Evolutionary conservation across 805 yeast genomes (phyloP).

Genomic region (Metschnikowia gruessii): DNA sequence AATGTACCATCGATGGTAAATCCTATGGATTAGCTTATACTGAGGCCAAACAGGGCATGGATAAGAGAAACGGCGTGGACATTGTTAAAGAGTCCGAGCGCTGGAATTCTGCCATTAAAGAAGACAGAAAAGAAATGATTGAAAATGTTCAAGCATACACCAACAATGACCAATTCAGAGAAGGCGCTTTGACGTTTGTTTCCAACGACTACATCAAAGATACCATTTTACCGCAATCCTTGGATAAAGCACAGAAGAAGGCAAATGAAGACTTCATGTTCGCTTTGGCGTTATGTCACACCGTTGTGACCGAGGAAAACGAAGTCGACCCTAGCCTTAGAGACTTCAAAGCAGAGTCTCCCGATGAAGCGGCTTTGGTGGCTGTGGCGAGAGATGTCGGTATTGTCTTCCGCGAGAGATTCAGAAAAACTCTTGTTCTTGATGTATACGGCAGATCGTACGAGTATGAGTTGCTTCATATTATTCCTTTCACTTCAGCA

Average conservation of each 20-base stretch:
- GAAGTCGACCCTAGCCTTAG: constrained; percentile 33
- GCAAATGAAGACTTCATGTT: constrained; percentile 59
- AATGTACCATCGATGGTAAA: constrained; percentile 70
- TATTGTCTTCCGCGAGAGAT: constrained; percentile 54
- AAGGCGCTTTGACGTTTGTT: constrained; percentile 51
- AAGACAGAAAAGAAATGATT: constrained; percentile 51
- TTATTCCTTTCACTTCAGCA: constrained; percentile 64
- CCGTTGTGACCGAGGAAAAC: constrained; percentile 61
- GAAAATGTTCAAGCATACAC: constrained; percentile 30
- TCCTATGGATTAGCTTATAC: constrained; percentile 80
- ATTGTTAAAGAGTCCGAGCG: constrained; percentile 63
- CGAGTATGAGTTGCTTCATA: constrained; percentile 50
- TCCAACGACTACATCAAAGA: constrained; percentile 60
- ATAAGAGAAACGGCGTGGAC: constrained; percentile 75
- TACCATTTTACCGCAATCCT: constrained; percentile 35
- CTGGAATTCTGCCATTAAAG: constrained; percentile 49
- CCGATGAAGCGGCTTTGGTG: constrained; percentile 82
- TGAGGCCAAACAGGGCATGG: constrained; percentile 75
- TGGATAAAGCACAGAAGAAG: constrained; percentile 33
- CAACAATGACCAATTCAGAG: constrained; percentile 48
- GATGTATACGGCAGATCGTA: constrained; percentile 44
- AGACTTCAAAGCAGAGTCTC: constrained; percentile 73
- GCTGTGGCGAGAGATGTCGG: constrained; percentile 74
- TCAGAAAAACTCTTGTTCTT: constrained; percentile 45
- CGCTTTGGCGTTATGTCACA: constrained; percentile 69